These are phyloP conservation scores for Pezicula neosporulosa DNA, from an alignment of 2,329 filamentous ascomycete genomes.

Conservation along the genomic window DNA sequence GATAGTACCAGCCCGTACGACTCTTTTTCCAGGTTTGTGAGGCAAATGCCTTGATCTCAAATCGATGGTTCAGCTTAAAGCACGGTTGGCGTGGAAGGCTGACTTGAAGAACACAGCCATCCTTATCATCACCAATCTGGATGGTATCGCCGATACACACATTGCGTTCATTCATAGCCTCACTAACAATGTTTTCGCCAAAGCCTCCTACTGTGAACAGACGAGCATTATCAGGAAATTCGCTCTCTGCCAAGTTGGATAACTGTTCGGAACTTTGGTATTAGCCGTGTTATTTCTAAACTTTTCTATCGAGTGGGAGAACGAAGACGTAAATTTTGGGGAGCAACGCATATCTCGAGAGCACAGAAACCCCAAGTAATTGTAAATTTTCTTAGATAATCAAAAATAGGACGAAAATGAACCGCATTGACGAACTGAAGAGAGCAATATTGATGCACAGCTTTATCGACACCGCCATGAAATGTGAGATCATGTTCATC, in stretches of 20 bases:
- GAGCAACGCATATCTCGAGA: no score
- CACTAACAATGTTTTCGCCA: constrained; percentile 60
- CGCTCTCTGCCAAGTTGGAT: constrained; percentile 42
- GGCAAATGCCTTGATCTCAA: constrained; percentile 59
- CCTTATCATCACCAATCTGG: constrained; percentile 39
- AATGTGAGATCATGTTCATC: constrained; percentile 62
- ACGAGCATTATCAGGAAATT: constrained; percentile 47
- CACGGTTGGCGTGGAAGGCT: constrained; percentile 61
- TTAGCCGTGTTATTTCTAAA: background rate
- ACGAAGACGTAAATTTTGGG: no score
- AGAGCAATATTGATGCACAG: constrained; percentile 54
- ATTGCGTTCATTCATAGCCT: constrained; percentile 57
- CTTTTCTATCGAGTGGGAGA: no score
- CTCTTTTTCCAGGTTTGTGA: constrained; percentile 51
- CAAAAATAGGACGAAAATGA: constrained; percentile 34
- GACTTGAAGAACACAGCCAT: constrained; percentile 49
- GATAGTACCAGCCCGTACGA: constrained; percentile 65
- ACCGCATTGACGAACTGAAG: constrained; percentile 33
- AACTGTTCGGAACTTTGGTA: background rate
- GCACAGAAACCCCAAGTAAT: no score
- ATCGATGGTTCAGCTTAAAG: constrained; percentile 67
- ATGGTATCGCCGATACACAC: constrained; percentile 63
- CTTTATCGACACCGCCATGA: constrained; percentile 62
- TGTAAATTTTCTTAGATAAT: background rate
- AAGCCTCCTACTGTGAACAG: constrained; percentile 56